Evolutionary conservation across 495 filamentous ascomycete genomes (phyloP).

Genomic region (Annulohypoxylon stygium): DNA sequence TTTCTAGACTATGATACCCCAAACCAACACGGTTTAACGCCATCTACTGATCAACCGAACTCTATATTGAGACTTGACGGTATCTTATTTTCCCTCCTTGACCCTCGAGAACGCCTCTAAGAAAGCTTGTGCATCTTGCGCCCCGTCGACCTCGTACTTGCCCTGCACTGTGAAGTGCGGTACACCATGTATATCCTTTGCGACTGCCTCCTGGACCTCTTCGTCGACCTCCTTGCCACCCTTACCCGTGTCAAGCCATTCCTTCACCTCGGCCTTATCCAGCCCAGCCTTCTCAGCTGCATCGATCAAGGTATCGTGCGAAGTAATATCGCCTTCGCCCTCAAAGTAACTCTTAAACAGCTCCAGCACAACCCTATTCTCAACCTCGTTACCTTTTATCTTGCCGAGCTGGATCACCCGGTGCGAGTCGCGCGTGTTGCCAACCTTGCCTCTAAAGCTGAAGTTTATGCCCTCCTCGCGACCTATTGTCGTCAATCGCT

Average conservation of each 20-base stretch:
- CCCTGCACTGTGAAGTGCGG: constrained; percentile 78
- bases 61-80: not conserved
- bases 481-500: constrained; percentile 67
- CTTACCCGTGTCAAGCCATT: constrained; percentile 71
- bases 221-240: constrained; percentile 76
- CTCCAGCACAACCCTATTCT: constrained; percentile 76
- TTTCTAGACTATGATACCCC: constrained; percentile 41
- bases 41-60: constrained; percentile 7
- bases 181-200: constrained; percentile 72
- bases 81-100: constrained; percentile 51
- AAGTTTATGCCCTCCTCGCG: constrained; percentile 75
- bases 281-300: constrained; percentile 74
- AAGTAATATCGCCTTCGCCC: constrained; percentile 80
- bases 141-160: constrained; percentile 71
- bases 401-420: constrained; percentile 77
- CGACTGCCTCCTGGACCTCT: constrained; percentile 67
- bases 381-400: constrained; percentile 64
- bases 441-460: constrained; percentile 74
- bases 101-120: constrained; percentile 64
- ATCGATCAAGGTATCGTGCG: constrained; percentile 67
- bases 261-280: constrained; percentile 68
- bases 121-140: constrained; percentile 69
- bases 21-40: constrained; percentile 33
- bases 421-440: constrained; percentile 81
- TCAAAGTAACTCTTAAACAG: constrained; percentile 82